Evolutionary conservation across 192 early-diverging fungal species (phyloP).

Genomic region (Backusella liffmaniae): DNA sequence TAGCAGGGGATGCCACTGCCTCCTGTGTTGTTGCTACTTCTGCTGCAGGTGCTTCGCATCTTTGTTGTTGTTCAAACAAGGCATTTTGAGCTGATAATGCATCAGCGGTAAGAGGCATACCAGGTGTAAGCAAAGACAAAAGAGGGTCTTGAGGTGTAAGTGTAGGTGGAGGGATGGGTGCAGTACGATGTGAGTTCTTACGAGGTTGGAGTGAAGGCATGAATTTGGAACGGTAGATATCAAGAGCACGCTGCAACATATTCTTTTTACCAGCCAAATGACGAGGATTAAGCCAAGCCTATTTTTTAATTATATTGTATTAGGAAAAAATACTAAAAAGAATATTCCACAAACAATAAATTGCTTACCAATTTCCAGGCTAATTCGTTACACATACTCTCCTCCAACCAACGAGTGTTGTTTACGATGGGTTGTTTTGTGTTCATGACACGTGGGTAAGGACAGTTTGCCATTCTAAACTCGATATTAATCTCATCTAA

Average conservation of each 20-base stretch:
- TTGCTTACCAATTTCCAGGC: constrained; percentile 36
- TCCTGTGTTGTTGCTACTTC: not conserved
- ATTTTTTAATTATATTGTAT: not conserved
- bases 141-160: not conserved
- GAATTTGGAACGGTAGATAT: constrained; percentile 33
- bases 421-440: not conserved
- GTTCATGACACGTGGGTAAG: constrained; percentile 22
- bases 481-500: constrained; percentile 24
- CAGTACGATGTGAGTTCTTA: constrained; percentile 17
- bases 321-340: not conserved
- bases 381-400: constrained; percentile 26
- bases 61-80: not conserved
- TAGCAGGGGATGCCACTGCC: not conserved
- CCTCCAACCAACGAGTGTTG: constrained; percentile 19
- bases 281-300: constrained; percentile 22
- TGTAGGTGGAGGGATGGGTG: constrained; percentile 12
- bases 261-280: constrained; percentile 34
- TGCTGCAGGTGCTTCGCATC: not conserved
- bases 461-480: constrained; percentile 31
- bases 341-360: constrained; percentile 10
- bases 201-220: constrained; percentile 17
- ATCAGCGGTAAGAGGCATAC: constrained; percentile 14
- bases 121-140: not conserved
- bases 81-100: constrained; percentile 21
- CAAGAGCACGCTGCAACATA: constrained; percentile 34